These are phyloP conservation scores for Tephrocybe rancida DNA, from an alignment of 768 basidiomycete species.

Conservation along the genomic window DNA sequence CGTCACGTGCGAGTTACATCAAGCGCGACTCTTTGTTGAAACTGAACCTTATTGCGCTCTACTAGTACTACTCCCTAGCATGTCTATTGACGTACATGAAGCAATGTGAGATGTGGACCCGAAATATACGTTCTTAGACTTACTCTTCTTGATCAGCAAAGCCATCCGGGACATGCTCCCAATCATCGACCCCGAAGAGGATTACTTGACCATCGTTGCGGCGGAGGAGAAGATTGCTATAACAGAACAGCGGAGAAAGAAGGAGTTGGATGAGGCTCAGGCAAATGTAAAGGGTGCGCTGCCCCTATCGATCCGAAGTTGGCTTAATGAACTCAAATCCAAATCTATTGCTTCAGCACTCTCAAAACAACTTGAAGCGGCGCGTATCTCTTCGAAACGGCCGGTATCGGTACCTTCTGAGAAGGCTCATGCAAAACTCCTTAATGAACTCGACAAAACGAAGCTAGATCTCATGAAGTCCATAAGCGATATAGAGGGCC, in stretches of 20 bases:
- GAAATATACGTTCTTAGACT: background rate
- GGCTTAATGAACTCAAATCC: background rate
- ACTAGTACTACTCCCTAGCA: slow-evolving; percentile 6
- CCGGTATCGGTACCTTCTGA: slow-evolving; percentile 71
- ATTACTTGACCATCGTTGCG: slow-evolving; percentile 73
- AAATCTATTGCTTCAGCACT: slow-evolving; percentile 47
- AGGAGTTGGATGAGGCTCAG: slow-evolving; percentile 70
- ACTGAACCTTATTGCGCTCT: no score
- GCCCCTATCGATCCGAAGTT: background rate
- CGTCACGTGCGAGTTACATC: slow-evolving; percentile 8
- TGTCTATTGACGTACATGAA: slow-evolving; percentile 48
- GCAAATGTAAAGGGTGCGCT: slow-evolving; percentile 61
- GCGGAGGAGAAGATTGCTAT: slow-evolving; percentile 71
- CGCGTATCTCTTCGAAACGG: slow-evolving; percentile 69
- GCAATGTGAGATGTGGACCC: slow-evolving; percentile 38
- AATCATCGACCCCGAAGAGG: slow-evolving; percentile 79
- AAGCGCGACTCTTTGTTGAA: background rate
- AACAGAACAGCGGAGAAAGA: slow-evolving; percentile 59
- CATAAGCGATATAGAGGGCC: slow-evolving; percentile 71
- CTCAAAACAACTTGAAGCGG: slow-evolving; percentile 64
- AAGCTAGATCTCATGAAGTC: slow-evolving; percentile 71
- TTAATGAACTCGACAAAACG: slow-evolving; percentile 68
- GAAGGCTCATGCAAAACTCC: slow-evolving; percentile 55
- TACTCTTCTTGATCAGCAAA: slow-evolving; percentile 41
- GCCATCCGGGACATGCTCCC: slow-evolving; percentile 69